Percentiles rank a stretch among this genome's conserved stretches.
phyloP scores from a whole-genome alignment of 169 alveolate genomes.

The Plasmodium reichenowi region DNA sequence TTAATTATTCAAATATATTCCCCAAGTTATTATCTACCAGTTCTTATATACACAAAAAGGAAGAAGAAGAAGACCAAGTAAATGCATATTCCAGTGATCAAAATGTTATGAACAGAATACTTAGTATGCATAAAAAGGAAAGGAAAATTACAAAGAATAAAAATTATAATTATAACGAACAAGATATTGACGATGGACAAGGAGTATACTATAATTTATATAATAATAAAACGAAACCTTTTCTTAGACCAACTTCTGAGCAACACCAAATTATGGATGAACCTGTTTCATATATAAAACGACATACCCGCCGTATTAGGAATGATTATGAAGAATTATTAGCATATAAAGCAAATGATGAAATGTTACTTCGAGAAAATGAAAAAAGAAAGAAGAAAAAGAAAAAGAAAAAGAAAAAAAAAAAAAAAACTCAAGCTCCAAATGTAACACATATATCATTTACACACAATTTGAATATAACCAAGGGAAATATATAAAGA shows the following conservation, averaged over 20 bases:
- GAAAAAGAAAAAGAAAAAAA: slow-evolving; percentile 12
- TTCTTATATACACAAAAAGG: background rate
- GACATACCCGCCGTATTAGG: background rate
- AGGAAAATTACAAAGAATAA: background rate
- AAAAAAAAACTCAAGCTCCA: background rate
- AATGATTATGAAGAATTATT: background rate
- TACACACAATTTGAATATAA: slow-evolving; percentile 52
- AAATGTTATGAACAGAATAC: slow-evolving; percentile 8
- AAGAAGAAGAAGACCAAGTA: background rate
- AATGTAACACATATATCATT: slow-evolving; percentile 65
- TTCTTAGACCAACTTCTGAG: background rate
- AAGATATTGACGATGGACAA: too few relatives aligned
- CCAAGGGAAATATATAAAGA: slow-evolving; percentile 5
- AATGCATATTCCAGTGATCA: background rate
- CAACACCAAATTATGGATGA: slow-evolving; percentile 1
- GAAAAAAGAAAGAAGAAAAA: slow-evolving; percentile 6
- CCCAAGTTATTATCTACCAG: slow-evolving; percentile 9
- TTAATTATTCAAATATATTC: slow-evolving; percentile 18
- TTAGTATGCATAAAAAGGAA: background rate
- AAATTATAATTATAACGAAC: too few relatives aligned
- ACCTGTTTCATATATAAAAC: background rate
- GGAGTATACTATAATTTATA: too few relatives aligned
- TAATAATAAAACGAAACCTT: too few relatives aligned
- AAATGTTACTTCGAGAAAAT: background rate
- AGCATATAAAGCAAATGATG: too few relatives aligned